Evolutionary conservation across 257 asterid species (phyloP), one percentile per base, ranked within the genome.

Genomic region (Coffea eugenioides): DNA sequence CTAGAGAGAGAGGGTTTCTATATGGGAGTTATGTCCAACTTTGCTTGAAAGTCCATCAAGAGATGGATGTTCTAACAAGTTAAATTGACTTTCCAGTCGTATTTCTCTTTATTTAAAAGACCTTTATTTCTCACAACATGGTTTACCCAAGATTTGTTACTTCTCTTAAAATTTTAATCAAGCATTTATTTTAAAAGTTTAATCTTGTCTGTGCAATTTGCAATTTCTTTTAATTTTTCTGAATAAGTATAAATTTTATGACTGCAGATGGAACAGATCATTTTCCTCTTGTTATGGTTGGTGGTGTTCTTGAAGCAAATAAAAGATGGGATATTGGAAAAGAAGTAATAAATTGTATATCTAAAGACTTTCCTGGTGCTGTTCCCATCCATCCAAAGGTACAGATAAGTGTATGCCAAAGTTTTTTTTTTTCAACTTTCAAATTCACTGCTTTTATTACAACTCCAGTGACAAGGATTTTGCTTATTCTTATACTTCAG

Each of bases 231-330:
- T 6, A 16, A 39, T 71, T 18, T 25, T 65, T 61, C 73, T 70
- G 57, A 78, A 78, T n/a, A 65, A 5, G 61, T 6, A 31, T 74
- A 18, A 51, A 34, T 43, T 62, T 56, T 69, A 72, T 31, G 74
- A 71, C 21, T 84, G 83, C 86, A 93, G 97, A 89, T 71, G 96
- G 91, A 71, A 87, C 83, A 43, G 93, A 84, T 71, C 77, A 86
- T 4, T 93, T 93, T 85, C 93, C 96, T 71, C 96, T 93, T 25
- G 98, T 93, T 23, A 85, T 93, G 97, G 97, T 91, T 74, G 98
- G 98, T 41, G 90, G 88, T 39, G 92, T 93, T 83, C 98, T 93
- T 25, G 93, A 90, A 78, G 90, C 93, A 78, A 93, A 93, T 79
- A 87, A 82, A 77, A 88, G 88, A 86, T 91, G 96, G 97, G 95